Evolutionary conservation across 2,329 filamentous ascomycete genomes (phyloP), one percentile per base, ranked within the genome.

Genomic region (Pseudogymnoascus sp.): DNA sequence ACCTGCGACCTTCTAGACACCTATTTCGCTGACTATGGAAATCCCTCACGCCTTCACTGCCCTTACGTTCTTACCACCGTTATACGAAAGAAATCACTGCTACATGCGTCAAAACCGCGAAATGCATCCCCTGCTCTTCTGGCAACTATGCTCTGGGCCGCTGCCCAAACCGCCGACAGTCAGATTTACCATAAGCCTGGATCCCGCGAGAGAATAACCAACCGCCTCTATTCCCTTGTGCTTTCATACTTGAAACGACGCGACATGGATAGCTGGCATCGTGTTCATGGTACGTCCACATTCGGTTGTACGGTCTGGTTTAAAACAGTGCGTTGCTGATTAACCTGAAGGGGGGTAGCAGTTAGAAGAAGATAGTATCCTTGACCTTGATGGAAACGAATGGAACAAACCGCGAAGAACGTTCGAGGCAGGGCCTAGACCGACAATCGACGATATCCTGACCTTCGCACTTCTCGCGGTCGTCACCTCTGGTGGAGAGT

Each of bases 11-110:
- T 82, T 11, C 72, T 82, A 1, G 79, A 81, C 60, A 75, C 80
- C 1, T 82, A 79, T 66, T 75, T 82, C 65, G 77, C 76, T 10
- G 78, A 79, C 25, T 76, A 78, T 0, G 77, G 77, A 3, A 78
- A 74, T 62, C 78, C 77, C 3, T 70, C 79, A 0, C 79, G 77
- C 13, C 77, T 74, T 39, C 76, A 78, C 0, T 81, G 79, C 3
- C 79, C 80, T 0, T 81, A 81, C 64, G 77, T 81, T 14, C 72
- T 81, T 19, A 79, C 78, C 0, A 73, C 77, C 21, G 75, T 82
- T 62, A 77, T 81, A 51, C 75, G 79, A 16, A 79, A 76, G 65
- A 75, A 74, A 63, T 80, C 79, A 0, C 72, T 82, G 4, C 71
- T 79, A 0, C 74, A 78, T 45, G 71, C 76, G 1, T 72, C 73